Conservation (phyloP, 2,329 filamentous ascomycete genomes). For the Neonectria magnoliae region DNA sequence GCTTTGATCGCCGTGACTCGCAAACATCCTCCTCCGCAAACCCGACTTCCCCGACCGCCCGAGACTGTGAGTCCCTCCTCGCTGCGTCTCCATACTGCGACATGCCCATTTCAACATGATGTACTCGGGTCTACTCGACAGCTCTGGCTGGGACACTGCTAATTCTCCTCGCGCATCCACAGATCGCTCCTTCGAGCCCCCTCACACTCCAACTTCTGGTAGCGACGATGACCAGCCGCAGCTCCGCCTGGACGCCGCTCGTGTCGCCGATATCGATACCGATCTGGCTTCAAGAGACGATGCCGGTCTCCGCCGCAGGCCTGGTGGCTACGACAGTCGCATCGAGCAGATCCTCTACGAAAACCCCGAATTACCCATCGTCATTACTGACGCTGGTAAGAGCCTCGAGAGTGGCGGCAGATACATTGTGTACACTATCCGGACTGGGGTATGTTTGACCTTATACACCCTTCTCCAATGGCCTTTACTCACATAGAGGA, state of each 20-base stretch:
- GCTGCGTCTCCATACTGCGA: slow-evolving; percentile 5
- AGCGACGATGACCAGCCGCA: slow-evolving; percentile 71
- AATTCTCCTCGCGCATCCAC: slow-evolving; percentile 22
- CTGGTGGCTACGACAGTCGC: slow-evolving; percentile 90
- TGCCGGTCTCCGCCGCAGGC: slow-evolving; percentile 70
- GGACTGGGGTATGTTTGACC: slow-evolving; percentile 85
- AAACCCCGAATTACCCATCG: slow-evolving; percentile 86
- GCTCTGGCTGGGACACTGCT: slow-evolving; percentile 11
- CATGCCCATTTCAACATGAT: slow-evolving; percentile 12
- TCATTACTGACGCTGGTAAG: slow-evolving; percentile 96
- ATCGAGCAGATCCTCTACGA: slow-evolving; percentile 98
- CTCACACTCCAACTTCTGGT: slow-evolving; percentile 76
- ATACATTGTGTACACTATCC: slow-evolving; percentile 97
- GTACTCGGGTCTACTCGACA: slow-evolving; percentile 1
- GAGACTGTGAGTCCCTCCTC: slow-evolving; percentile 63
- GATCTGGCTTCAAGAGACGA: slow-evolving; percentile 56
- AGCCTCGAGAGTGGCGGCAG: slow-evolving; percentile 90
- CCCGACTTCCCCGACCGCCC: slow-evolving; percentile 68
- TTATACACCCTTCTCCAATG: background rate
- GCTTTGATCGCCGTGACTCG: slow-evolving; percentile 88
- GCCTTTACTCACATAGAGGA: slow-evolving; percentile 10
- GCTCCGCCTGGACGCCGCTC: slow-evolving; percentile 39
- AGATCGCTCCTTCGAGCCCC: slow-evolving; percentile 66
- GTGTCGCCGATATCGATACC: slow-evolving; percentile 56
- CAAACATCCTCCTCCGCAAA: slow-evolving; percentile 74